Percentiles rank a stretch among this genome's conserved stretches.
Evolutionary conservation across 371 early-diverging fungal genomes (phyloP).

Genomic region (Mucor plumbeus): DNA sequence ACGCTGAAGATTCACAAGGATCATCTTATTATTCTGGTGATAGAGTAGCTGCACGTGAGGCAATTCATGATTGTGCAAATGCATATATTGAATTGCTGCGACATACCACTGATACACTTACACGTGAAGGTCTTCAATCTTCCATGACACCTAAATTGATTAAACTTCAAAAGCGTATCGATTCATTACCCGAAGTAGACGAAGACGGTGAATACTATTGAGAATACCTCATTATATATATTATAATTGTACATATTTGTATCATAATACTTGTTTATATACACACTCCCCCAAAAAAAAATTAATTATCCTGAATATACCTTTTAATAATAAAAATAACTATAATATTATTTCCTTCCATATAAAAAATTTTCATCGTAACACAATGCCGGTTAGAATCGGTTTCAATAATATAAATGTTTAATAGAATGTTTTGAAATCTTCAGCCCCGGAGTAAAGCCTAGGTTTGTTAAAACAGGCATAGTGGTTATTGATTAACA

Average conservation of each 20-base stretch:
- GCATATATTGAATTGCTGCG: slow-evolving; percentile 33
- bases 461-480: background rate
- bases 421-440: background rate
- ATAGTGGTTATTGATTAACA: background rate
- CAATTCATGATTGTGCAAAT: slow-evolving; percentile 36
- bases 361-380: slow-evolving; percentile 8
- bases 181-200: slow-evolving; percentile 29
- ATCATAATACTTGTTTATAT: background rate
- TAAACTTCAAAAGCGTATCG: slow-evolving; percentile 31
- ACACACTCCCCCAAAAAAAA: background rate
- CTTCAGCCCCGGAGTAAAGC: background rate
- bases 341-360: background rate
- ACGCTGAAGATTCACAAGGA: slow-evolving; percentile 48
- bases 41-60: slow-evolving; percentile 44
- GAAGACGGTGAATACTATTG: slow-evolving; percentile 12
- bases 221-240: background rate
- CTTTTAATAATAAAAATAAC: too few relatives aligned
- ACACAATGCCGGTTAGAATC: slow-evolving; percentile 10
- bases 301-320: background rate
- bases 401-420: background rate
- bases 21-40: slow-evolving; percentile 50
- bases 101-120: slow-evolving; percentile 22
- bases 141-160: slow-evolving; percentile 34
- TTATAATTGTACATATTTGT: background rate
- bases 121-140: slow-evolving; percentile 35